Percentiles rank a stretch among this genome's conserved stretches.
Evolutionary conservation across 176 grass and related monocot genomes (phyloP).

Genomic region (Eremochloa ophiuroides): DNA sequence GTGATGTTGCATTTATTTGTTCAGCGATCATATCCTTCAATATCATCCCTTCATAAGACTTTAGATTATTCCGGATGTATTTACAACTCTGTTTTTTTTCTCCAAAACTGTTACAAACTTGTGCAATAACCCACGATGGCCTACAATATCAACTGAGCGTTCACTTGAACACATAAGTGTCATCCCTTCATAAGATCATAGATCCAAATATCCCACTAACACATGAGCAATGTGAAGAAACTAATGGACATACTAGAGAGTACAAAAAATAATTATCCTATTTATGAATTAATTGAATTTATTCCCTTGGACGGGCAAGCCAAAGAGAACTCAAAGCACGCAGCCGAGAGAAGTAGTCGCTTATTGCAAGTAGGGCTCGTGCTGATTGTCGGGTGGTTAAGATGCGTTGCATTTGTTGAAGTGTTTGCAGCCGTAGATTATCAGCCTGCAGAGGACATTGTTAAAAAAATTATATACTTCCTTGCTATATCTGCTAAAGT

Average conservation of each 20-base stretch:
- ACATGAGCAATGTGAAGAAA: conserved; percentile 34
- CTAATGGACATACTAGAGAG: conserved; percentile 19
- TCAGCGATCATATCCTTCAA: background rate
- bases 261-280: conserved; percentile 29
- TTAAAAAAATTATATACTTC: background rate
- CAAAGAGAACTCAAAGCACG: conserved; percentile 90
- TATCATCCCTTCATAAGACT: background rate
- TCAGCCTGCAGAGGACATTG: conserved; percentile 65
- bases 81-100: conserved; percentile 18
- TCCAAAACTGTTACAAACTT: conserved; percentile 33
- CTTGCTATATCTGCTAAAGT: background rate
- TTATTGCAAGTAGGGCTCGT: conserved; percentile 83
- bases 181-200: background rate
- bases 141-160: conserved; percentile 28
- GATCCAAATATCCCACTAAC: conserved; percentile 5
- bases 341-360: conserved; percentile 75
- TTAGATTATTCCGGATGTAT: conserved; percentile 26
- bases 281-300: conserved; percentile 43
- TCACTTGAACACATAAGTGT: conserved; percentile 14
- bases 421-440: conserved; percentile 84
- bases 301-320: conserved; percentile 79
- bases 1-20: conserved; percentile 2
- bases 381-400: conserved; percentile 88
- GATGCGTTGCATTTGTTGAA: conserved; percentile 87
- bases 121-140: conserved; percentile 20